A percentile compares a stretch with the other conserved stretches of the same genome.
Evolutionary conservation across 108 stramenopile species (phyloP).

Genomic region (Nitzschia sp.): DNA sequence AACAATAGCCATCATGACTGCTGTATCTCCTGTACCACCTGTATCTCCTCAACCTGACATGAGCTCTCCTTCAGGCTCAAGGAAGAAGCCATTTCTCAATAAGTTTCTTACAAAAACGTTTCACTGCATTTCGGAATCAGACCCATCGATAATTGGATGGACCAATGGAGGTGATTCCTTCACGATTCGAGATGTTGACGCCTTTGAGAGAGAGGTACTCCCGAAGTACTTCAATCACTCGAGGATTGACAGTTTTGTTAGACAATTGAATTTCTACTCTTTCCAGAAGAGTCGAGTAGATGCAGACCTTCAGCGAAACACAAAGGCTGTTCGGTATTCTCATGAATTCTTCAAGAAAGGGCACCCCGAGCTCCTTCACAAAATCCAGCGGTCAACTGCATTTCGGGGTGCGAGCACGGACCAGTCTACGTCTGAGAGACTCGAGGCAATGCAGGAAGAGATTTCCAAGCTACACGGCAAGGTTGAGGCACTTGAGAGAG

Average conservation of each 20-base stretch:
- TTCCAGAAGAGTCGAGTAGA: constrained; percentile 14
- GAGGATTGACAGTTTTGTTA: constrained; percentile 79
- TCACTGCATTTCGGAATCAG: constrained; percentile 56
- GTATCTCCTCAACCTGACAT: too few relatives aligned
- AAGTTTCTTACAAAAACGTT: constrained; percentile 45
- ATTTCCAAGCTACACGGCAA: constrained; percentile 1
- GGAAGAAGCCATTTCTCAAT: constrained; percentile 9
- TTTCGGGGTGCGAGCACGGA: background rate
- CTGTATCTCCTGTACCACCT: too few relatives aligned
- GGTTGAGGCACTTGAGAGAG: background rate
- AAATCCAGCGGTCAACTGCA: constrained; percentile 40
- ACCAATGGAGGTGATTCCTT: constrained; percentile 54
- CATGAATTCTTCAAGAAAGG: constrained; percentile 59
- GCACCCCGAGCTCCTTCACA: constrained; percentile 55
- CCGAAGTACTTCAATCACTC: constrained; percentile 88
- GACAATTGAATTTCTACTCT: constrained; percentile 89
- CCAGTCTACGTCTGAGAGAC: background rate
- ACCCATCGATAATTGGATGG: constrained; percentile 46
- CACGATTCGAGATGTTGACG: constrained; percentile 52
- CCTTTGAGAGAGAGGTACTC: constrained; percentile 52
- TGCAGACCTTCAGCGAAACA: background rate
- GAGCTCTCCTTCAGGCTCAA: too few relatives aligned
- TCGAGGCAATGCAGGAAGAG: constrained; percentile 7
- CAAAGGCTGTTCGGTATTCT: constrained; percentile 38
- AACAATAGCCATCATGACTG: too few relatives aligned